phyloP scores from a whole-genome alignment of 768 basidiomycete genomes.

The Antrodiella citrinella region DNA sequence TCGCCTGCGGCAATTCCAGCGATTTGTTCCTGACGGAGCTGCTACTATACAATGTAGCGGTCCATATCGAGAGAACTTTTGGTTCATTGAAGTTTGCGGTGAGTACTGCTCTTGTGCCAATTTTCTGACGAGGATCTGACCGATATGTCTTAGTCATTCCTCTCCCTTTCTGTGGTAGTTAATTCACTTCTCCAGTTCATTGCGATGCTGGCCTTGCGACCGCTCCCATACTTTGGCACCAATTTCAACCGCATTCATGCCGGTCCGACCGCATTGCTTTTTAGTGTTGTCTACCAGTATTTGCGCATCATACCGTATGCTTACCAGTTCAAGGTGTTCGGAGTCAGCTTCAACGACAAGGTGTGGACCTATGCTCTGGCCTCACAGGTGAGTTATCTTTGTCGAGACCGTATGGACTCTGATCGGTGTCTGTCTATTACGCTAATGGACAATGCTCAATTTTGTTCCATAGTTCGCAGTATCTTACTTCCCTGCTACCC shows the following conservation, averaged over 20 bases:
- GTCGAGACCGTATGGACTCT: too few relatives aligned
- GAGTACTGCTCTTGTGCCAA: conserved; percentile 22
- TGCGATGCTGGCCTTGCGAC: conserved; percentile 55
- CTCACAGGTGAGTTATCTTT: conserved; percentile 44
- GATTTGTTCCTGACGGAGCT: conserved; percentile 76
- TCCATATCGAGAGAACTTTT: conserved; percentile 77
- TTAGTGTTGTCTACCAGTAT: conserved; percentile 80
- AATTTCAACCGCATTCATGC: conserved; percentile 70
- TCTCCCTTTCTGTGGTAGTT: conserved; percentile 56
- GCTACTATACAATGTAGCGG: conserved; percentile 60
- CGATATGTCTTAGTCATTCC: conserved; percentile 56
- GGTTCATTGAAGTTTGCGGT: conserved; percentile 86
- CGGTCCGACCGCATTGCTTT: conserved; percentile 69
- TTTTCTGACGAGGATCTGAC: neutral
- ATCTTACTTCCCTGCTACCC: conserved; percentile 59
- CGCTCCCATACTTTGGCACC: conserved; percentile 24
- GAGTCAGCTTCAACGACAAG: conserved; percentile 70
- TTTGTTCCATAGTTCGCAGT: conserved; percentile 54
- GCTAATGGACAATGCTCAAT: conserved; percentile 1
- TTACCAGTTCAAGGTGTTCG: conserved; percentile 73
- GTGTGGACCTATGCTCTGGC: conserved; percentile 64
- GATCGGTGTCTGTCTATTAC: neutral
- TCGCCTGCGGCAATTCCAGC: conserved; percentile 77
- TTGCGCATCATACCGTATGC: conserved; percentile 66
- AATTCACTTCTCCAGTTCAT: conserved; percentile 64